These are phyloP conservation scores for Fusarium sambucinum DNA, from an alignment of 2,329 filamentous ascomycete genomes.

Conservation along the genomic window DNA sequence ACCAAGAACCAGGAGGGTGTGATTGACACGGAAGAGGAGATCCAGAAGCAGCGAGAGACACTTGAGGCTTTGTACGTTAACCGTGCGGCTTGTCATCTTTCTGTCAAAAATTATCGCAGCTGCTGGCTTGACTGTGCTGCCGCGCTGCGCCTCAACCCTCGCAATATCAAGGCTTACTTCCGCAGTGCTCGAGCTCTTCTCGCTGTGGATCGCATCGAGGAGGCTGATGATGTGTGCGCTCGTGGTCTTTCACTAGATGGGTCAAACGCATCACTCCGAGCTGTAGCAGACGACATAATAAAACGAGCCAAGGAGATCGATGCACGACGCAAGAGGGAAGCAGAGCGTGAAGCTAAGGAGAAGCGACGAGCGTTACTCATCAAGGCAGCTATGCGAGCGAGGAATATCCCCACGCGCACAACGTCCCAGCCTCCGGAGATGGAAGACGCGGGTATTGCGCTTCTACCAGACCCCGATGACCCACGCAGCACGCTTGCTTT, in stretches of 20 bases:
- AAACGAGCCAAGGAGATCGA: constrained; percentile 67
- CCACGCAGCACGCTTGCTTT: constrained; percentile 78
- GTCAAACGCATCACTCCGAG: constrained; percentile 74
- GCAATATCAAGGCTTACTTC: constrained; percentile 92
- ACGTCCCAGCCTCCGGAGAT: constrained; percentile 84
- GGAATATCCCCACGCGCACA: constrained; percentile 75
- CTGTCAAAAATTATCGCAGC: constrained; percentile 87
- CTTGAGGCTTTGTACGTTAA: constrained; percentile 87
- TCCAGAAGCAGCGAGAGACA: constrained; percentile 69
- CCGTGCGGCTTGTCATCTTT: constrained; percentile 88
- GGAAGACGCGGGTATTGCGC: constrained; percentile 80
- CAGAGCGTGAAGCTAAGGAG: constrained; percentile 65
- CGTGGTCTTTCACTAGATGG: constrained; percentile 80
- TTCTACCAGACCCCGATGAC: constrained; percentile 79
- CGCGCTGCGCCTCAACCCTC: constrained; percentile 80
- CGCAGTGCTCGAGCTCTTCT: constrained; percentile 83
- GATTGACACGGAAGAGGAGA: constrained; percentile 65
- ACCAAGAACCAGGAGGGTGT: constrained; percentile 50
- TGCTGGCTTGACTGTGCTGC: constrained; percentile 87
- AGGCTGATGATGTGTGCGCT: constrained; percentile 83
- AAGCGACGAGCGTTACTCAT: constrained; percentile 72
- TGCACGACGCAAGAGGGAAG: constrained; percentile 67
- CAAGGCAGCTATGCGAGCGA: constrained; percentile 72
- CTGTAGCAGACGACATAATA: constrained; percentile 72
- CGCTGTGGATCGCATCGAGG: constrained; percentile 79